phyloP scores from a whole-genome alignment of 345 rosid species.

The Carallia brachiata region DNA sequence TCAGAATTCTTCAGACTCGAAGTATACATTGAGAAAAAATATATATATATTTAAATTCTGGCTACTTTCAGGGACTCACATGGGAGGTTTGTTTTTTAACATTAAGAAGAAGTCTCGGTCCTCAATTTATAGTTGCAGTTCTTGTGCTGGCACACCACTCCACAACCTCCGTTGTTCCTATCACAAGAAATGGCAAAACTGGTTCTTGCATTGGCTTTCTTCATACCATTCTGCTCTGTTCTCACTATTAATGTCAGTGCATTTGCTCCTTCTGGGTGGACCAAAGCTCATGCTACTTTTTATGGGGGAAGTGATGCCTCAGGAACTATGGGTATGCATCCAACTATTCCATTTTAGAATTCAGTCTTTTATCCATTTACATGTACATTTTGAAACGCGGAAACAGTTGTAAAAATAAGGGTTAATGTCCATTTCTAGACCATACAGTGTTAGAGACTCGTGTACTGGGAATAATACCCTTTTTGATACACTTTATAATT shows the following conservation, averaged over 20 bases:
- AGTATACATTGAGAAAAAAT: not conserved
- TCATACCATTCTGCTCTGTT: conserved; percentile 35
- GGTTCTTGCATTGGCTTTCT: conserved; percentile 26
- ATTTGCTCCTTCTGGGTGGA: conserved; percentile 45
- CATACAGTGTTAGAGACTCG: no score
- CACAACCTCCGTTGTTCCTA: not conserved
- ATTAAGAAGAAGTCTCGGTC: conserved; percentile 9
- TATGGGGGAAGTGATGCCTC: conserved; percentile 26
- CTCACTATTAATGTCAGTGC: conserved; percentile 33
- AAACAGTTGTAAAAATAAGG: no score
- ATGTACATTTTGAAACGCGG: no score
- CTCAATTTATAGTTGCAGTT: conserved; percentile 31
- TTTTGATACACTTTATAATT: not conserved
- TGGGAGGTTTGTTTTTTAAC: conserved; percentile 29
- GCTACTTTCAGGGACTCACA: conserved; percentile 31
- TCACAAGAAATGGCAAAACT: conserved; percentile 36
- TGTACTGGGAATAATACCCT: no score
- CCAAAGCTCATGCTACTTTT: conserved; percentile 24
- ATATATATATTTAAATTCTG: not conserved
- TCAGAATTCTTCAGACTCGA: conserved; percentile 24
- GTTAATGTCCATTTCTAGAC: no score
- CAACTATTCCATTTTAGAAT: no score
- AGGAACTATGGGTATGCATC: conserved; percentile 22
- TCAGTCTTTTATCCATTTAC: not conserved
- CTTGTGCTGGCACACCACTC: conserved; percentile 4